Evolutionary conservation across 495 filamentous ascomycete genomes (phyloP), one percentile per base, ranked within the genome.

Genomic region (Staphylotrichum longicolle): DNA sequence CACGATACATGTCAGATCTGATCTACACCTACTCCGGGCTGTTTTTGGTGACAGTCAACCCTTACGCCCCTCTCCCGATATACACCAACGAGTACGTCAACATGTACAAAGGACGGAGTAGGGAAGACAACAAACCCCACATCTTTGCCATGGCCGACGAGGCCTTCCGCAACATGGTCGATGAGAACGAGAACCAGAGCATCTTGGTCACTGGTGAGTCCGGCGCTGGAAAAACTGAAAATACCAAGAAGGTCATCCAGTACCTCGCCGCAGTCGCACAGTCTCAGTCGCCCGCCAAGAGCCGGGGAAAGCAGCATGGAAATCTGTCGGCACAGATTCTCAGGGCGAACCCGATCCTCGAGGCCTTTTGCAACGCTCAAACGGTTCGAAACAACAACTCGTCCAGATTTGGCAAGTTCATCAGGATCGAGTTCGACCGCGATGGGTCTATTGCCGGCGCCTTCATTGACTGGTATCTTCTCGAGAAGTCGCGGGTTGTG

Each of bases 21-120:
- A 99, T 99, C 48, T 99, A 99, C 83, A 99, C 95, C 27, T 99
- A 99, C 70, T 99, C 95, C 0, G 95, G 95, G 0, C 80, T 99
- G 32, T 99, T 99, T 77, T 80, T 99, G 64, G 95, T 99, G 30
- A 91, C 95, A 1, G 88, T 99, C 54, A 99, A 99, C 74, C 95
- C 95, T 27, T 99, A 99, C 71, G 95, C 92, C 60, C 84, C 90
- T 14, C 77, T 99, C 11, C 90, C 95, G 20, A 98, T 99, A 44
- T 99, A 99, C 77, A 92, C 87, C 34, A 92, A 93, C 69, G 95
- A 99, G 58, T 96, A 96, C 74, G 82, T 99, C 77, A 92, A 93
- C 65, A 93, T 95, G 89, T 99, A 97, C 77, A 91, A 91, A 67
- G 94, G 93, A 9, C 83, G 90, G 49, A 91, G 79, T 64, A 77